Evolutionary conservation across 371 early-diverging fungal species (phyloP).

Genomic region (Pancytospora philotis): DNA sequence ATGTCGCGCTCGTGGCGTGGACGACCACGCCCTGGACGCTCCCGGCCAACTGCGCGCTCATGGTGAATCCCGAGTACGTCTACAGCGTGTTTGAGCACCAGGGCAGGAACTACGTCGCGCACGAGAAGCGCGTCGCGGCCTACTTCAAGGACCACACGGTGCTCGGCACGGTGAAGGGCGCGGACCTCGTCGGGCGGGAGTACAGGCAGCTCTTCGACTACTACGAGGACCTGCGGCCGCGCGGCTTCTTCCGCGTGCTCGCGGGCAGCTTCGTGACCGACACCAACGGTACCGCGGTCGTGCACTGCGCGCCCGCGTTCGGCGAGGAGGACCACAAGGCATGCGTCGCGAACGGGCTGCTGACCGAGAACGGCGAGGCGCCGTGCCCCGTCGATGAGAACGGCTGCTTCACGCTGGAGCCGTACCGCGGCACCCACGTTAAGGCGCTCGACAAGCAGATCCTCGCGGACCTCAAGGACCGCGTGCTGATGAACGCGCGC

Average conservation of each 20-base stretch:
- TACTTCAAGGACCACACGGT: slow-evolving; percentile 63
- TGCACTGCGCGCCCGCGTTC: slow-evolving; percentile 97
- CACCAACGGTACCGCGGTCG: slow-evolving; percentile 94
- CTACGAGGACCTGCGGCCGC: slow-evolving; percentile 62
- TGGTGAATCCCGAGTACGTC: slow-evolving; percentile 78
- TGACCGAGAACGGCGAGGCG: slow-evolving; percentile 69
- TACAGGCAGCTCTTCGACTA: slow-evolving; percentile 82
- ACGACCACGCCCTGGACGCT: slow-evolving; percentile 99
- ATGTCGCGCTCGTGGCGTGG: slow-evolving; percentile 79
- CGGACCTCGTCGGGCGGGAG: slow-evolving; percentile 72
- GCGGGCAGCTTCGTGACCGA: slow-evolving; percentile 83
- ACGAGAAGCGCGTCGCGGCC: slow-evolving; percentile 21
- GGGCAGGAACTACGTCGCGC: slow-evolving; percentile 33
- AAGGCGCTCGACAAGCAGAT: slow-evolving; percentile 95
- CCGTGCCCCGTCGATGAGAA: slow-evolving; percentile 88
- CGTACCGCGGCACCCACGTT: slow-evolving; percentile 68
- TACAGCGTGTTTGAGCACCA: slow-evolving; percentile 82
- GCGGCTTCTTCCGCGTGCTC: slow-evolving; percentile 73
- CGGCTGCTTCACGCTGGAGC: slow-evolving; percentile 71
- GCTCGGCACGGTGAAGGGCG: slow-evolving; percentile 69
- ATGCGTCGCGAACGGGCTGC: slow-evolving; percentile 70
- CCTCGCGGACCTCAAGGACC: slow-evolving; percentile 63
- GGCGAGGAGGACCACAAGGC: slow-evolving; percentile 99
- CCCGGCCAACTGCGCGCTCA: slow-evolving; percentile 83
- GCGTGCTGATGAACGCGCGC: slow-evolving; percentile 55